Evolutionary conservation across 768 basidiomycete species (phyloP), one percentile per base, ranked within the genome.

Genomic region (Terana coerulea): DNA sequence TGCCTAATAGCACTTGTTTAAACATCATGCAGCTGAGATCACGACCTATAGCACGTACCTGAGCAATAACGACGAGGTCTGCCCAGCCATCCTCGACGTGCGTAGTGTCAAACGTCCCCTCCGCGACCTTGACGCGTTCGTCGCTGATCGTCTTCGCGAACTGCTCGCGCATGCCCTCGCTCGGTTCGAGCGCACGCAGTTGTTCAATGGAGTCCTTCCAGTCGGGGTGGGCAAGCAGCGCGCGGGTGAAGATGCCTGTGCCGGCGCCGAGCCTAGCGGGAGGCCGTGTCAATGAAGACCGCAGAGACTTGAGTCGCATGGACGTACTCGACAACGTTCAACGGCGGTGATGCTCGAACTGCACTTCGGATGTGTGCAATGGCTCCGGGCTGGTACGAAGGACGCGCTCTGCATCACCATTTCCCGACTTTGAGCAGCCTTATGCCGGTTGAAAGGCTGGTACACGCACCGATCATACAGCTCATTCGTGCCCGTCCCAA

Each of bases 211-310:
- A 64, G 36, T 66, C 62, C 15, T 76, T 59, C 78, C 78, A 84
- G 33, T 73, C 76, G 15, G 75, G 72, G 64, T 89, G 78, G 5
- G 79, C 77, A 34, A 95, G 72, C 21, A 95, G 67, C 3, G 91
- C 85, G 9, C 91, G 81, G 10, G 92, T 91, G 67, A 94, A 95
- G 49, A 97, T 83, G 12, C 93, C 93, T 1, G 91, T 94, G 22
- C 93, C 93, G 5, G 86, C 72, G 10, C 91, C 93, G 28, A 91
- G 77, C 62, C 89, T 92, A 57, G 49, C 31, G 1, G 19, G 21
- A 9, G 6, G 7, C 3, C 14, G 25, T 9, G 28, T 30, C 12
- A 22, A 4, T 1, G 24, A 11, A n/a, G 39, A 22, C 6, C 29
- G 3, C 39, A 24, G 8, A 11, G 5, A 40, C 25, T n/a, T 43